These are phyloP conservation scores for Ceratobasidium sp. DNA, from an alignment of 1,284 basidiomycete genomes.

Conservation along the genomic window DNA sequence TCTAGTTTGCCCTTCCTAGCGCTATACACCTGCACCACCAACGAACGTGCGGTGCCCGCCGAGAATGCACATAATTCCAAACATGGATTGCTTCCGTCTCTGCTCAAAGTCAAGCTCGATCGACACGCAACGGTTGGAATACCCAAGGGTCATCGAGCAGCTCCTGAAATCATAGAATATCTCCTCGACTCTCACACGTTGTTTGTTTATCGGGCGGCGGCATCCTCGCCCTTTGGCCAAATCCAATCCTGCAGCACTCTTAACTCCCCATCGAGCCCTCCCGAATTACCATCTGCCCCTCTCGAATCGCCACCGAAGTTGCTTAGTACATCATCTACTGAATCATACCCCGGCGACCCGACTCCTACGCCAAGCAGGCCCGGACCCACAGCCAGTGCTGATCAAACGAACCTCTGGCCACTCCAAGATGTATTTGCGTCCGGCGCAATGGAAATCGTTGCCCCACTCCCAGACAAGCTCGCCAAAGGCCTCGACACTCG, in stretches of 20 bases:
- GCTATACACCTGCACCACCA: not conserved
- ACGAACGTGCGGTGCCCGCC: not conserved
- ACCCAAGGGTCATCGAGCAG: not conserved
- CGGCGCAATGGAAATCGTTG: not conserved
- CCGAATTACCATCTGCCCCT: not conserved
- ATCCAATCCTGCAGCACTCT: too few relatives aligned
- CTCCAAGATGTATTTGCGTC: constrained; percentile 1
- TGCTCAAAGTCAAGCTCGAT: not conserved
- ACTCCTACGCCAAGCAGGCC: not conserved
- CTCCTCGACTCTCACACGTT: too few relatives aligned
- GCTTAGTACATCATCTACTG: not conserved
- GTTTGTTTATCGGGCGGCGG: too few relatives aligned
- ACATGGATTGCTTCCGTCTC: not conserved
- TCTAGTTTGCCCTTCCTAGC: not conserved
- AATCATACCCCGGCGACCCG: not conserved
- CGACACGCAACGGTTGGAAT: not conserved
- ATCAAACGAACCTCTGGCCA: not conserved
- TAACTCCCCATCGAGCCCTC: too few relatives aligned
- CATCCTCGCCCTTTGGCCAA: too few relatives aligned
- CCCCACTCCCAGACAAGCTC: not conserved
- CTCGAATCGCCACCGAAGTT: not conserved
- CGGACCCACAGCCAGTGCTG: not conserved
- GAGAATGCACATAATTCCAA: not conserved
- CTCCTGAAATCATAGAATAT: not conserved
- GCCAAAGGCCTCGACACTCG: not conserved